Evolutionary conservation across 164 flowering plant genomes (phyloP), one percentile per base, ranked within the genome.

Genomic region (Vitis rupestris): DNA sequence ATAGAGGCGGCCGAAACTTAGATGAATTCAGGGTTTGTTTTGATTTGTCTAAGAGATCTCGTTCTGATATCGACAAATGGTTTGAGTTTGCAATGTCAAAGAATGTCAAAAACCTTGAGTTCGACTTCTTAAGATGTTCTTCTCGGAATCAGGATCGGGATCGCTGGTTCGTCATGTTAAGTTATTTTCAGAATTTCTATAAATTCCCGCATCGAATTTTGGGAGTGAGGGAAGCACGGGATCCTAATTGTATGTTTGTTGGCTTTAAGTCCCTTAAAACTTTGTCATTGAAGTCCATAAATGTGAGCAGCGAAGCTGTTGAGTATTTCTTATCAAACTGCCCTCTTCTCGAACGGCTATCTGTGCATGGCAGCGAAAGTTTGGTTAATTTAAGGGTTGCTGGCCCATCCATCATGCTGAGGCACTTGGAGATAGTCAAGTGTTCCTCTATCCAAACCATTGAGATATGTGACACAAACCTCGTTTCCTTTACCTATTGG

Each of bases 31-130:
- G 64, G 16, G 65, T 72, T 31, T 65, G 69, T 65, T 72, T 65
- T 30, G 69, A 58, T 72, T 19, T 72, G 16, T 69, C 65, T 27
- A 72, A 65, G 51, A 59, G 50, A 51, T 65, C 64, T 10, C 59
- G 50, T 29, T 30, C 9, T 50, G 69, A 50, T 47, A 14, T 72
- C 16, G 65, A 72, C 27, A 50, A 59, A 47, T 72, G 74, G 74
- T 50, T 72, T 51, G 51, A 72, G 30, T 72, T 65, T 58, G 69
- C 74, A 57, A 59, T 65, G 12, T 9, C 50, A 16, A 72, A 65
- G 44, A 60, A 64, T n/a, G 59, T 59, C 59, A 68, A 60, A 50
- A 65, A 51, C 59, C 74, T 72, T 44, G 74, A 72, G 52, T 47
- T 72, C 50, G 69, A 72, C 48, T 65, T 72, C 31, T 65, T 65